phyloP scores from a whole-genome alignment of 1,284 basidiomycete species.

The Hemileia vastatrix region DNA sequence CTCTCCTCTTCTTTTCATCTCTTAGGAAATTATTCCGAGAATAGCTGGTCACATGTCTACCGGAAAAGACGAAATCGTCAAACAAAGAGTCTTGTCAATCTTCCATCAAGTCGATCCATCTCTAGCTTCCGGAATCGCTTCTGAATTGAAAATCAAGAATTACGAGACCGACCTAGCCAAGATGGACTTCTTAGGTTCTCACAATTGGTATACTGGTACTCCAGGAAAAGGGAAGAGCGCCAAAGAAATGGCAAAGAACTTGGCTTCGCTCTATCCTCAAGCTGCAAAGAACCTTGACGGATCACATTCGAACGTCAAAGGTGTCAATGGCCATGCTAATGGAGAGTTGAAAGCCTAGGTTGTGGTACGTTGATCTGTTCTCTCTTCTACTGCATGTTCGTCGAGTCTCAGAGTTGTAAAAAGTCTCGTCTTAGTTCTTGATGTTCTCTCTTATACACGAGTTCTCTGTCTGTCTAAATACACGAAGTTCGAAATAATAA shows the following conservation, averaged over 20 bases:
- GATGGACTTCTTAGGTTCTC: constrained; percentile 30
- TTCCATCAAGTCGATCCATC: constrained; percentile 32
- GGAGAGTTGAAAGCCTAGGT: not conserved
- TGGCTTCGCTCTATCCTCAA: not conserved
- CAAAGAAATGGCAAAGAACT: not conserved
- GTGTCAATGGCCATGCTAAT: not conserved
- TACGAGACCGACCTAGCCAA: constrained; percentile 28
- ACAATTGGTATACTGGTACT: constrained; percentile 29
- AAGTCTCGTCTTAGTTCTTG: too few species aligned
- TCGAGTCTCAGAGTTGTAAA: too few species aligned
- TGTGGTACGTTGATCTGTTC: too few species aligned
- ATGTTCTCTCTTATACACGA: too few species aligned
- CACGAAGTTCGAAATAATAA: too few species aligned
- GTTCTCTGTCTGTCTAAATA: too few species aligned
- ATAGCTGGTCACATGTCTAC: constrained; percentile 33
- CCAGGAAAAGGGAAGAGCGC: not conserved
- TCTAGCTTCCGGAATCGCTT: constrained; percentile 29
- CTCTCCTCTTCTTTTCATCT: not conserved
- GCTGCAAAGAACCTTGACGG: not conserved
- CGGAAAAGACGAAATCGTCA: constrained; percentile 24
- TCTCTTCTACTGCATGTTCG: too few species aligned
- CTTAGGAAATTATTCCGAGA: constrained; percentile 21
- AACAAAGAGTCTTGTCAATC: constrained; percentile 28
- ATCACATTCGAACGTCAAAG: not conserved
- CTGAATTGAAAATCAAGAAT: constrained; percentile 27